Percentiles rank a stretch among this genome's conserved stretches.
Conservation (phyloP, 2,329 filamentous ascomycete genomes). For the Exophiala phaeomuriformis region DNA sequence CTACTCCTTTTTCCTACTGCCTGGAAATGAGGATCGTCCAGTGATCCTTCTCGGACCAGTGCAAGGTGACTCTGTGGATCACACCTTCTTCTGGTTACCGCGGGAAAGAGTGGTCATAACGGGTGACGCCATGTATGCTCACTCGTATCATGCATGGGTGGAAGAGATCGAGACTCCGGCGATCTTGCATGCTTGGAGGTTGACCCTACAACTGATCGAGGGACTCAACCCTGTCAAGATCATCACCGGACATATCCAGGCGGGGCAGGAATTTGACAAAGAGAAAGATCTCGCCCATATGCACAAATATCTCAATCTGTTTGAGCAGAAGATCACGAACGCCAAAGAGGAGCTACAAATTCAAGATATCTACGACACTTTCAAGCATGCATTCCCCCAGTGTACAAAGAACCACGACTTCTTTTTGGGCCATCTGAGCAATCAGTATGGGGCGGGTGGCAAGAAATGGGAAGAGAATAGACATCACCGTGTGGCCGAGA, state of each 20-base stretch:
- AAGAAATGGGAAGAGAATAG: constrained; percentile 32
- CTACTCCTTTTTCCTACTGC: constrained; percentile 30
- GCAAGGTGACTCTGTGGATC: constrained; percentile 31
- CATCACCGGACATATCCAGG: constrained; percentile 24
- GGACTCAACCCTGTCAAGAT: constrained; percentile 13
- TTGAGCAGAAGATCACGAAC: constrained; percentile 29
- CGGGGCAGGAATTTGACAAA: constrained; percentile 29
- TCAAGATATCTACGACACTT: constrained; percentile 29
- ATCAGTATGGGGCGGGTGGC: constrained; percentile 32
- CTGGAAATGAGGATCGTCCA: constrained; percentile 26
- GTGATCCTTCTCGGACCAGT: constrained; percentile 30
- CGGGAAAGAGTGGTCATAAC: constrained; percentile 27
- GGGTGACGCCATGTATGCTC: constrained; percentile 30
- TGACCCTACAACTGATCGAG: constrained; percentile 28
- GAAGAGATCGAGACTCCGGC: constrained; percentile 30
- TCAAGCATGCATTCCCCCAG: constrained; percentile 30
- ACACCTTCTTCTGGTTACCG: constrained; percentile 31
- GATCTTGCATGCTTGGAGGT: constrained; percentile 28
- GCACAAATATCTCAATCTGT: constrained; percentile 30
- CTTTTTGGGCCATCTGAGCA: constrained; percentile 32
- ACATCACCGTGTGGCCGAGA: constrained; percentile 26
- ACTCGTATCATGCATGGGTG: constrained; percentile 33
- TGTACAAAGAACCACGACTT: constrained; percentile 32
- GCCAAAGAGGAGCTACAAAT: constrained; percentile 27
- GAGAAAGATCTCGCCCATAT: constrained; percentile 30